These are phyloP conservation scores for Paraleonurus japonicus DNA, from an alignment of 257 asterid genomes.

Conservation along the genomic window DNA sequence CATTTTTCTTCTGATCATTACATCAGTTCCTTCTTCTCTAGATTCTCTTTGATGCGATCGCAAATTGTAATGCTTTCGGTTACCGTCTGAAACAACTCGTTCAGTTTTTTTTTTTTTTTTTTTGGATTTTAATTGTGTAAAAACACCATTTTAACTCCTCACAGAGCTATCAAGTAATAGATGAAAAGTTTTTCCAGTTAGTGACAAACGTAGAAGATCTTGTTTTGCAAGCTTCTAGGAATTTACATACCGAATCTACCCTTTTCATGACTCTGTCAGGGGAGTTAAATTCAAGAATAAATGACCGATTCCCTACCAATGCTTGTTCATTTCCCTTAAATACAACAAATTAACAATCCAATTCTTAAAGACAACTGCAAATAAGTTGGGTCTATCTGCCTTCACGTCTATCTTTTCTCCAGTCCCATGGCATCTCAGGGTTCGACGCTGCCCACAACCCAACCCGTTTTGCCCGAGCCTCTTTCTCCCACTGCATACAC, in stretches of 20 bases:
- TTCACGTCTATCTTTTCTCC: constrained; percentile 87
- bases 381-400: constrained; percentile 34
- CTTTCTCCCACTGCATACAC: constrained; percentile 74
- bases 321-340: background rate
- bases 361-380: background rate
- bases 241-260: too few species aligned
- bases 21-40: background rate
- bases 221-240: too few species aligned
- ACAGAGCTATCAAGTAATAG: background rate
- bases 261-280: too few species aligned
- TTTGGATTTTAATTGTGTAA: too few species aligned
- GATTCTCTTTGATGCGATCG: background rate
- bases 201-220: background rate
- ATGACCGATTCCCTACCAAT: background rate
- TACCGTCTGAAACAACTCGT: background rate
- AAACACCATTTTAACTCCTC: background rate
- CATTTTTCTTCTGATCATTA: background rate
- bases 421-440: constrained; percentile 99
- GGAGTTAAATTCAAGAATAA: background rate
- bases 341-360: constrained; percentile 5
- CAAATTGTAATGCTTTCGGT: background rate
- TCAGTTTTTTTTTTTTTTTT: too few species aligned
- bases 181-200: background rate
- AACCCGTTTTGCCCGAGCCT: constrained; percentile 69
- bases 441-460: constrained; percentile 78